Conservation (phyloP, 2,329 filamentous ascomycete genomes). For the Pestalotiopsis sp. region DNA sequence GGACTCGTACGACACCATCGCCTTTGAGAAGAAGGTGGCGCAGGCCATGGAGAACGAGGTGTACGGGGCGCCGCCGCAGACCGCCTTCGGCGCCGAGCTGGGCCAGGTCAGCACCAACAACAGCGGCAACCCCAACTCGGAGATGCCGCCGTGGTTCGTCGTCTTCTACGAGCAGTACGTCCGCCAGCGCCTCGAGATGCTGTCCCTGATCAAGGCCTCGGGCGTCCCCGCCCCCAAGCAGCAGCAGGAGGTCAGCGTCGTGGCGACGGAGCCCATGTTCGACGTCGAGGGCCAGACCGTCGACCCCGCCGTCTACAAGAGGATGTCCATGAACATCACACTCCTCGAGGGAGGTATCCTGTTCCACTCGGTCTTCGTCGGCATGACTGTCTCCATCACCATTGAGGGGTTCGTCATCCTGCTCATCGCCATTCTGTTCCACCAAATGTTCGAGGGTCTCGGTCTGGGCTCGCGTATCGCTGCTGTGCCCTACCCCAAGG, state of each 20-base stretch:
- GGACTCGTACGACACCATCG: conserved; percentile 37
- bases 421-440: conserved; percentile 71
- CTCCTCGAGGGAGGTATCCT: conserved; percentile 78
- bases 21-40: conserved; percentile 44
- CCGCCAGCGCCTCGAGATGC: conserved; percentile 61
- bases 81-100: conserved; percentile 25
- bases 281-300: conserved; percentile 48
- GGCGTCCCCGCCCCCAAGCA: conserved; percentile 28
- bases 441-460: conserved; percentile 71
- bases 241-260: conserved; percentile 22
- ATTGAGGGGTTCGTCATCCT: conserved; percentile 69
- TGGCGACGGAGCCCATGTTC: conserved; percentile 36
- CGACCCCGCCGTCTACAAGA: conserved; percentile 54
- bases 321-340: conserved; percentile 72
- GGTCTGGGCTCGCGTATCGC: conserved; percentile 73
- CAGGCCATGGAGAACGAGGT: conserved; percentile 42
- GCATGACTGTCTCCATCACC: conserved; percentile 72
- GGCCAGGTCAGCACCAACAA: conserved; percentile 29
- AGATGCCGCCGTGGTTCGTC: conserved; percentile 65
- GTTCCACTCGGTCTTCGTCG: conserved; percentile 78
- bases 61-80: conserved; percentile 21
- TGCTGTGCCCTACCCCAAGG: conserved; percentile 61
- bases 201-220: conserved; percentile 51
- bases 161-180: conserved; percentile 67
- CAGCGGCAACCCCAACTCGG: conserved; percentile 27